Conservation (phyloP, 2,329 filamentous ascomycete genomes). For the Arthroderma sp. region DNA sequence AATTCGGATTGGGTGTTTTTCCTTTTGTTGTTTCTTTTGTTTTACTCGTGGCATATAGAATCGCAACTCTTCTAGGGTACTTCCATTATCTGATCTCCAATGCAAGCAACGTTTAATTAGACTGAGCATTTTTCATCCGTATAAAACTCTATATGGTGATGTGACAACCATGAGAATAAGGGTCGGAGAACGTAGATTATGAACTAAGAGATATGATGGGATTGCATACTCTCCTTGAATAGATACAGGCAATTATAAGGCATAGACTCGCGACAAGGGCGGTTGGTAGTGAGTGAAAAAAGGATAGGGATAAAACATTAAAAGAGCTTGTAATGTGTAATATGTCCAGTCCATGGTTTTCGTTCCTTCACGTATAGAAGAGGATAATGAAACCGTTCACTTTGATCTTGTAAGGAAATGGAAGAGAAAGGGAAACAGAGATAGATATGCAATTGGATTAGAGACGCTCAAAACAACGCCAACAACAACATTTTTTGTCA, state of each 20-base stretch:
- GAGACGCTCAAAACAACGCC: conserved; percentile 4
- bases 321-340: neutral
- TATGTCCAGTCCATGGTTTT: neutral
- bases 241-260: neutral
- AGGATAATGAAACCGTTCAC: neutral
- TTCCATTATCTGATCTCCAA: neutral
- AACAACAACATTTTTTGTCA: neutral
- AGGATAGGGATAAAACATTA: neutral
- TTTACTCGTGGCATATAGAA: neutral
- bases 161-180: too few relatives aligned
- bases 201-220: neutral
- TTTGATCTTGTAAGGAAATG: neutral
- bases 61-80: neutral
- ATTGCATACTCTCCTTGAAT: neutral
- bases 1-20: neutral
- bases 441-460: neutral
- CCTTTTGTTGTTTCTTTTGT: neutral
- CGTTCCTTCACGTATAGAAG: neutral
- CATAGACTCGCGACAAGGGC: neutral
- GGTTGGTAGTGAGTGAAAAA: neutral
- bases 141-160: too few relatives aligned
- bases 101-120: neutral
- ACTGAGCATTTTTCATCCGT: too few relatives aligned
- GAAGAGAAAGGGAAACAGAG: neutral
- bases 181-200: neutral